Conservation (phyloP, 202 grass and related monocot species). For the Dendrocalamus latiflorus region DNA sequence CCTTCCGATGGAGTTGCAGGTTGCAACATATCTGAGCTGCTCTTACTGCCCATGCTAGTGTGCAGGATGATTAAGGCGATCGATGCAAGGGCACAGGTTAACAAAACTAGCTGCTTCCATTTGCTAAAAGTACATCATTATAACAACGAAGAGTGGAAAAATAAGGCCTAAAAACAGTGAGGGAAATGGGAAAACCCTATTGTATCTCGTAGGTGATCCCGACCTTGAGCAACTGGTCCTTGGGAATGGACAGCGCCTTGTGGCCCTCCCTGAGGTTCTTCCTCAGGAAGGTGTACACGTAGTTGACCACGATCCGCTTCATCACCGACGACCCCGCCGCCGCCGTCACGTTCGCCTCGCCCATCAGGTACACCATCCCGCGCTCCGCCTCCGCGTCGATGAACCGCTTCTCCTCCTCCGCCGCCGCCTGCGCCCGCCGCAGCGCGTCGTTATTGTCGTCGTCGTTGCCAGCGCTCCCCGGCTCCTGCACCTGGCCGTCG, state of each 20-base stretch:
- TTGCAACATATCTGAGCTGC: background rate
- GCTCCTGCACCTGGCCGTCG: background rate
- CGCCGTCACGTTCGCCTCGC: conserved; percentile 40
- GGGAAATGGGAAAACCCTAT: background rate
- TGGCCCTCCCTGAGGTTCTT: conserved; percentile 45
- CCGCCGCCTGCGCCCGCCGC: background rate
- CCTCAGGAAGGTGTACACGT: conserved; percentile 41
- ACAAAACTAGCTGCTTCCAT: background rate
- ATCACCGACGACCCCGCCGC: conserved; percentile 34
- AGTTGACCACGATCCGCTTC: conserved; percentile 48
- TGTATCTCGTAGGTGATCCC: conserved; percentile 55
- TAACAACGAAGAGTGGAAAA: background rate
- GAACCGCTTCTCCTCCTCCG: conserved; percentile 11
- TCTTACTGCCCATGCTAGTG: background rate
- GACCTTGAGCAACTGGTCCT: conserved; percentile 48
- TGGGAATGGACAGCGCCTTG: conserved; percentile 42
- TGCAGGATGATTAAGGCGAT: background rate
- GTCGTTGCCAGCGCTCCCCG: background rate
- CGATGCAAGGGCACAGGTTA: background rate
- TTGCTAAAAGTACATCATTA: background rate
- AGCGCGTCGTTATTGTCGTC: background rate
- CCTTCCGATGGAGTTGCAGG: background rate
- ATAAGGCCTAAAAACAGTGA: background rate
- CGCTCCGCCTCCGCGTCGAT: conserved; percentile 31
- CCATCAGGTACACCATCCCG: conserved; percentile 53